Conservation (phyloP, 2,329 filamentous ascomycete species). For the Xylariaceae sp. region DNA sequence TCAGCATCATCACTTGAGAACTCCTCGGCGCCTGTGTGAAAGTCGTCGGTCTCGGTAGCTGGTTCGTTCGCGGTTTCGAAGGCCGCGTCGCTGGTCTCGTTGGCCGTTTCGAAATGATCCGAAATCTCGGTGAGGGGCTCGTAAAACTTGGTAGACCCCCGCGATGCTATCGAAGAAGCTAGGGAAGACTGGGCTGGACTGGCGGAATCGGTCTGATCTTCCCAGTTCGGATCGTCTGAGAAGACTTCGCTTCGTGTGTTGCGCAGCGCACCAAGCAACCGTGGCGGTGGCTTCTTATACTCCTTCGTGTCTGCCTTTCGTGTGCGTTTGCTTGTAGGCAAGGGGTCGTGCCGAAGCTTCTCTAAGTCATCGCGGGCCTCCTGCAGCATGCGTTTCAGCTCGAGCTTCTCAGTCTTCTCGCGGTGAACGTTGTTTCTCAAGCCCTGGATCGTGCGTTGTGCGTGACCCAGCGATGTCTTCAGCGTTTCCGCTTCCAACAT, state of each 20-base stretch:
- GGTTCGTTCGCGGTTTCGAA: slow-evolving; percentile 76
- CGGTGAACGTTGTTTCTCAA: slow-evolving; percentile 93
- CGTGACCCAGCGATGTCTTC: slow-evolving; percentile 90
- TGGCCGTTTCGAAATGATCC: slow-evolving; percentile 79
- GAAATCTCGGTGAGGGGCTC: slow-evolving; percentile 50
- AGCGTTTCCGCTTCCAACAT: slow-evolving; percentile 95
- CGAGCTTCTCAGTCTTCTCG: slow-evolving; percentile 97
- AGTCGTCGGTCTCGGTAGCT: slow-evolving; percentile 87
- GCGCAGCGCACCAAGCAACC: slow-evolving; percentile 76
- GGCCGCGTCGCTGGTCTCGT: slow-evolving; percentile 70
- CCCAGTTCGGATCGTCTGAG: slow-evolving; percentile 83
- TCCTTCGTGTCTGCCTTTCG: slow-evolving; percentile 66
- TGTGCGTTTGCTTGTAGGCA: slow-evolving; percentile 59
- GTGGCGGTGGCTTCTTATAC: slow-evolving; percentile 76
- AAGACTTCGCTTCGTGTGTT: slow-evolving; percentile 77
- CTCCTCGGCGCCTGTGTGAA: slow-evolving; percentile 90
- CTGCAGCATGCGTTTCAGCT: slow-evolving; percentile 92
- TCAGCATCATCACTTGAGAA: slow-evolving; percentile 69
- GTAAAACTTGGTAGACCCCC: slow-evolving; percentile 30
- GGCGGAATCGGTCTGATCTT: slow-evolving; percentile 70
- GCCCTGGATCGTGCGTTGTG: slow-evolving; percentile 94
- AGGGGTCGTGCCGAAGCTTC: slow-evolving; percentile 61
- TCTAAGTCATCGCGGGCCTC: slow-evolving; percentile 92
- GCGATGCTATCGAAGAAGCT: slow-evolving; percentile 35
- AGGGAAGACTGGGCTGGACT: slow-evolving; percentile 48